Base-by-base conservation (phyloP, 2,329 filamentous ascomycete species). In the Pseudogymnoascus sp. region DNA sequence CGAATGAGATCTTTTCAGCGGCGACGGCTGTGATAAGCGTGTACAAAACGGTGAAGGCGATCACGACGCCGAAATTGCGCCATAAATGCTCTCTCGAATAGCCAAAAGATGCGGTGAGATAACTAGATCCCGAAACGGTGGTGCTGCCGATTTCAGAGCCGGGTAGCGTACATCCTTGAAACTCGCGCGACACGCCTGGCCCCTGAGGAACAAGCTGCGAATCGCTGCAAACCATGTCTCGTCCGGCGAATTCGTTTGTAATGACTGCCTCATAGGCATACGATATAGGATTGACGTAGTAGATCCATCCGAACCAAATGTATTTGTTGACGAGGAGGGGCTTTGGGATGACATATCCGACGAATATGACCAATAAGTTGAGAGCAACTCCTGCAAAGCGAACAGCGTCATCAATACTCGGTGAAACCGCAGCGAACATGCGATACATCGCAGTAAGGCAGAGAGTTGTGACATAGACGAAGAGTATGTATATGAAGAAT, bases 1-100 rank as follows among this genome's bases (percentile, higher is more conserved):
- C 78, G 70, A 90, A 89, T 14, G 81, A 82, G 68, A 93, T 80
- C 85, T 86, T 89, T 87, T 87, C 89, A 0, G 87, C 89, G 28
- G 78, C 78, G 61, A 81, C 71, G 50, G 89, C 79, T 0, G 86
- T 89, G 3, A 87, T 69, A 3, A 64, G 78, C 11, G 84, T 82
- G 64, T 82, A 88, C 0, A 88, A 71, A 7, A 73, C 78, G 84
- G 85, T 88, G 79, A 80, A 89, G 0, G 80, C 84, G 79, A 84
- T 86, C 38, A 87, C 69, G 60, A 86, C 85, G 10, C 83, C 84
- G 63, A 86, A 81, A 70, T 87, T 86, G 7, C 83, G 75, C 84
- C 84, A 87, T 0, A 88, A 73, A 69, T 89, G 79, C 26, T 75
- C 76, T 16, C 84, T 77, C 0, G 79, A 79, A 68, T 87, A 88